phyloP scores from a whole-genome alignment of 176 grass and related monocot species.

The Cymbopogon citratus region DNA sequence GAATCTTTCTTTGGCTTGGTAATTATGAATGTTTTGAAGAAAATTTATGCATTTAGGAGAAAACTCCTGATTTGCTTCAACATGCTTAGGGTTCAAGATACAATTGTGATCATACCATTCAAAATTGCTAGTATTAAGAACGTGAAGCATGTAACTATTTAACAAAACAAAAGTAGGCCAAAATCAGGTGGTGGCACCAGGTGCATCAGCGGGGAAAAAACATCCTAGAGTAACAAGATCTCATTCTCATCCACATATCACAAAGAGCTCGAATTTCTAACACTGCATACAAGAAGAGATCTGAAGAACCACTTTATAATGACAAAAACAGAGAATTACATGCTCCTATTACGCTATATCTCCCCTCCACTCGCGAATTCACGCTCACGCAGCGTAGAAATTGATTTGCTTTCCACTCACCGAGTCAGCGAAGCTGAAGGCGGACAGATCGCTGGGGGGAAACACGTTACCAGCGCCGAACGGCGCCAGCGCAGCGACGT shows the following conservation, averaged over 20 bases:
- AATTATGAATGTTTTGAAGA: background rate
- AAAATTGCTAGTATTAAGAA: background rate
- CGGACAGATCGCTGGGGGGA: constrained; percentile 20
- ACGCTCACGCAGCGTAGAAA: background rate
- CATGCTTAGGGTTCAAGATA: background rate
- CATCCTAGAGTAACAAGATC: background rate
- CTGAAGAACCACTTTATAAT: background rate
- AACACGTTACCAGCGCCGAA: constrained; percentile 8
- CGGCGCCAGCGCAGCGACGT: background rate
- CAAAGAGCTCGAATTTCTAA: background rate
- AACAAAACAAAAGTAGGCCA: background rate
- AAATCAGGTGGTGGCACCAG: background rate
- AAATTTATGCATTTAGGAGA: background rate
- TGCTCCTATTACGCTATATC: too few relatives aligned
- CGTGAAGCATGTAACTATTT: background rate
- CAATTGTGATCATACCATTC: background rate
- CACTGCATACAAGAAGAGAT: background rate
- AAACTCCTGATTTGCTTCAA: background rate
- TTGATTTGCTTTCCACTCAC: constrained; percentile 29
- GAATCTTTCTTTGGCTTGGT: background rate
- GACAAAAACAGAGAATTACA: background rate
- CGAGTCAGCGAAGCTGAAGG: constrained; percentile 25
- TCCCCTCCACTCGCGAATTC: background rate
- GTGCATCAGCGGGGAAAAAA: background rate
- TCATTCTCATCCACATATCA: background rate